Evolutionary conservation across 177 flowering plant species (phyloP), one percentile per base, ranked within the genome.

Genomic region (Vitis hybrid): DNA sequence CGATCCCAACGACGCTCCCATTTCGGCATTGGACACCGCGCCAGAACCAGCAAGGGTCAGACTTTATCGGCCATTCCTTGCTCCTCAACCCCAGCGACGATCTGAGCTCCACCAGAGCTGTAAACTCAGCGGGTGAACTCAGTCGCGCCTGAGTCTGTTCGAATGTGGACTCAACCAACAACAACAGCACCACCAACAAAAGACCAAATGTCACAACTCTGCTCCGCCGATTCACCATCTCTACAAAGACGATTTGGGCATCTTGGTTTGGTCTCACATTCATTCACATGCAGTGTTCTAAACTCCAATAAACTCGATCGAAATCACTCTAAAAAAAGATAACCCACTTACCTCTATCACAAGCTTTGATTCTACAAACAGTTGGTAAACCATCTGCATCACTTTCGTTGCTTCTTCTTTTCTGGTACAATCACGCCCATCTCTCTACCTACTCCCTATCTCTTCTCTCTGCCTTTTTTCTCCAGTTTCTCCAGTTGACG

Each of bases 41-140:
- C 92, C 92, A 88, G 15, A 11, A 7, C 7, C 62, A 47, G 68
- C 92, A 88, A 72, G 90, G 92, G 73, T 85, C 85, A 0, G 70
- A 71, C 70, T 89, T 94, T 20, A 75, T 84, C 1, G 98, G 98
- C 98, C 98, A 94, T 3, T 94, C 97, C 75, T 61, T 85, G 63
- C 84, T 74, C 71, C 98, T 82, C 60, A 94, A 62, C 62, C 97
- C 98, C 58, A 94, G 73, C 4, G 98, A 86, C 52, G 95, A 88
- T 76, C 98, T 82, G 69, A 94, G 82, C 28, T 76, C 62, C 59
- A 86, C 76, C 64, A 94, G 73, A 24, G 91, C 92, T 15, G 58
- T 70, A 24, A 73, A 67, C 67, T 94, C 98, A 11, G 18, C 20
- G 4, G 24, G 2, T 3, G 84, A 87, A 56, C 73, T 77, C 78